Conservation (phyloP, 108 stramenopile species). For the Pseudonitzschia multiseries region DNA sequence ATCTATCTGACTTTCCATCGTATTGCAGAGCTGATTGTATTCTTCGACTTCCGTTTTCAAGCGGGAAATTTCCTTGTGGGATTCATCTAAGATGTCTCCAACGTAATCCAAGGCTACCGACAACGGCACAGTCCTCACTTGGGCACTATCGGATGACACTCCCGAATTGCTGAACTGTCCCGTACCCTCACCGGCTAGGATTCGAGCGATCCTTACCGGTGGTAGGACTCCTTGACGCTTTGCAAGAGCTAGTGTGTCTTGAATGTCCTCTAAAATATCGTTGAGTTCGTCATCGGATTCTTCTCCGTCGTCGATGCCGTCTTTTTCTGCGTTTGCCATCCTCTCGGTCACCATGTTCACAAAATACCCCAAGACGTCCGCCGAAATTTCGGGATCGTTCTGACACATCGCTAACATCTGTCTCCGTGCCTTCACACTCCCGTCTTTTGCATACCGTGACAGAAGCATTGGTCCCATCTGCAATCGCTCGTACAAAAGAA, state of each 20-base stretch:
- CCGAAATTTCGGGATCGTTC: slow-evolving; percentile 77
- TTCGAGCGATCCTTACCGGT: slow-evolving; percentile 77
- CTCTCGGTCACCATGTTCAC: slow-evolving; percentile 63
- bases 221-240: slow-evolving; percentile 63
- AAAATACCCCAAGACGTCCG: slow-evolving; percentile 83
- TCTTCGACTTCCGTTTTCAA: slow-evolving; percentile 76
- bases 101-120: slow-evolving; percentile 85
- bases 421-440: slow-evolving; percentile 69
- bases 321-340: slow-evolving; percentile 22
- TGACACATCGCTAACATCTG: slow-evolving; percentile 85
- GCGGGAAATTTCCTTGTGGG: slow-evolving; percentile 58
- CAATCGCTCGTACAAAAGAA: slow-evolving; percentile 76
- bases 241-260: slow-evolving; percentile 74
- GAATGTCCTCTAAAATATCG: slow-evolving; percentile 77
- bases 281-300: slow-evolving; percentile 57
- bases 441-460: slow-evolving; percentile 72
- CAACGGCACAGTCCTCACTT: slow-evolving; percentile 59
- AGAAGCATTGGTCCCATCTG: slow-evolving; percentile 84
- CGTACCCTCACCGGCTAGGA: slow-evolving; percentile 77
- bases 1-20: slow-evolving; percentile 78
- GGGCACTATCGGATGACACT: neutral
- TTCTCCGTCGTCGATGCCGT: slow-evolving; percentile 34
- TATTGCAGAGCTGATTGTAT: slow-evolving; percentile 72
- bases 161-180: slow-evolving; percentile 62
- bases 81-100: slow-evolving; percentile 74